phyloP scores from a whole-genome alignment of 1,139 yeast genomes.

The Geotrichum cucujoidarum region DNA sequence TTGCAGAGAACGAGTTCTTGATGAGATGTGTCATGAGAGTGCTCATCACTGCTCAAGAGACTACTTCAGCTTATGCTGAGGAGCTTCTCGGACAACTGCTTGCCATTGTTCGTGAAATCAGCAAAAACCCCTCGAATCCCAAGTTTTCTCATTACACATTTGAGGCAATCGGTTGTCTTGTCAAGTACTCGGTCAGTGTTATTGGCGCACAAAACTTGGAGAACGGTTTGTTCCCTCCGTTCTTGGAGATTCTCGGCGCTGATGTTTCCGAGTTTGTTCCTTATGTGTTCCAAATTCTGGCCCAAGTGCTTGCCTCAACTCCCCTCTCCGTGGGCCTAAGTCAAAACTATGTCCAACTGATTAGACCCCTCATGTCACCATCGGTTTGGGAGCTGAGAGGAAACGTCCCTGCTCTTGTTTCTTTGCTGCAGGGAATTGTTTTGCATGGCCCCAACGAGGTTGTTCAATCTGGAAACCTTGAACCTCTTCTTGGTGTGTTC shows the following conservation, averaged over 20 bases:
- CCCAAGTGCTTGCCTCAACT: conserved; percentile 65
- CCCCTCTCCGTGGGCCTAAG: conserved; percentile 53
- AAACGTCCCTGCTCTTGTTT: conserved; percentile 86
- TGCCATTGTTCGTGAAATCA: conserved; percentile 61
- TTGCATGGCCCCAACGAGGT: conserved; percentile 49
- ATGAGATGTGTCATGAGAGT: conserved; percentile 87
- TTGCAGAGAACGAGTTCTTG: conserved; percentile 91
- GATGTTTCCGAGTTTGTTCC: conserved; percentile 95
- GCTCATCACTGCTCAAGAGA: conserved; percentile 67
- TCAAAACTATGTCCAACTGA: conserved; percentile 55
- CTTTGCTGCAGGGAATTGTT: conserved; percentile 69
- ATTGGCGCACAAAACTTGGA: conserved; percentile 43
- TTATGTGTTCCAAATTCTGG: conserved; percentile 81
- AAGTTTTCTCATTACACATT: conserved; percentile 85
- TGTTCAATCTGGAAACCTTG: conserved; percentile 41
- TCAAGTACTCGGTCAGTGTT: conserved; percentile 47
- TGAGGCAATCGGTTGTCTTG: conserved; percentile 76
- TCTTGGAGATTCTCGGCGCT: conserved; percentile 62
- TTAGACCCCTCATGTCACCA: conserved; percentile 82
- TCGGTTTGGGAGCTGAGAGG: conserved; percentile 90
- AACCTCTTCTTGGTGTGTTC: conserved; percentile 91
- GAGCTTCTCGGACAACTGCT: conserved; percentile 56
- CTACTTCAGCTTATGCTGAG: conserved; percentile 40
- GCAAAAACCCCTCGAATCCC: conserved; percentile 93
- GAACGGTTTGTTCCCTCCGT: conserved; percentile 57